These are phyloP conservation scores for Kwoniella shivajii DNA, from an alignment of 1,284 basidiomycete genomes.

Conservation along the genomic window DNA sequence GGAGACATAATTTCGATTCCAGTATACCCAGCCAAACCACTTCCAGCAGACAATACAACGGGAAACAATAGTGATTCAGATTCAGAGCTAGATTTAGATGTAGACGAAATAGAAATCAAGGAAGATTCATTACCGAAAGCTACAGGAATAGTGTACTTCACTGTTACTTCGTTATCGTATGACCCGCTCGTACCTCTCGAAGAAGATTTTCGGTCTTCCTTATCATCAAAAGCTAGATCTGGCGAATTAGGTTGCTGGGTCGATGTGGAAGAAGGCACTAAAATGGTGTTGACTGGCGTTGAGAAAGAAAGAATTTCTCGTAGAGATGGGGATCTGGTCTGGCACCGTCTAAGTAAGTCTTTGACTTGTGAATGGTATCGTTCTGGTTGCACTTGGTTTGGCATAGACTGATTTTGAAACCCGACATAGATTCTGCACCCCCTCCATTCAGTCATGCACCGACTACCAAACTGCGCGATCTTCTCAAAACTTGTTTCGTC, in stretches of 20 bases:
- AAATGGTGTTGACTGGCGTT: slow-evolving; percentile 58
- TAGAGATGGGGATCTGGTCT: slow-evolving; percentile 30
- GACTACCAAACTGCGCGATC: slow-evolving; percentile 33
- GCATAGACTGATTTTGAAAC: too few species aligned
- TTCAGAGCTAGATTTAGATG: slow-evolving; percentile 39
- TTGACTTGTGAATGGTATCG: too few species aligned
- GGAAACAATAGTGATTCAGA: slow-evolving; percentile 33
- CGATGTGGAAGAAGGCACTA: slow-evolving; percentile 64
- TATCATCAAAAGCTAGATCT: slow-evolving; percentile 48
- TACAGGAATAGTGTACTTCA: slow-evolving; percentile 68
- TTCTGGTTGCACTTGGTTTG: background rate
- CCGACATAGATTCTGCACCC: slow-evolving; percentile 24
- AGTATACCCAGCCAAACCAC: slow-evolving; percentile 62
- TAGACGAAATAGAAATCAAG: slow-evolving; percentile 2
- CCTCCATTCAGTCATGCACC: slow-evolving; percentile 28
- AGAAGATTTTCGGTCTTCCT: slow-evolving; percentile 55
- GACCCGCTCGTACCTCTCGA: slow-evolving; percentile 55
- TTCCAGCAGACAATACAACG: slow-evolving; percentile 39
- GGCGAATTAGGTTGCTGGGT: slow-evolving; percentile 86
- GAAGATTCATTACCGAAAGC: slow-evolving; percentile 13
- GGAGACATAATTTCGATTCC: slow-evolving; percentile 79
- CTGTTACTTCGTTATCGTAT: slow-evolving; percentile 75
- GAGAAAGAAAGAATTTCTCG: slow-evolving; percentile 31
- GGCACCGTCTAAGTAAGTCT: slow-evolving; percentile 40
- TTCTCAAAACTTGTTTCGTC: slow-evolving; percentile 34